A percentile compares a stretch with the other conserved stretches of the same genome.
These are phyloP conservation scores for Dactylellina sp. DNA, from an alignment of 2,329 filamentous ascomycete species.

Conservation along the genomic window DNA sequence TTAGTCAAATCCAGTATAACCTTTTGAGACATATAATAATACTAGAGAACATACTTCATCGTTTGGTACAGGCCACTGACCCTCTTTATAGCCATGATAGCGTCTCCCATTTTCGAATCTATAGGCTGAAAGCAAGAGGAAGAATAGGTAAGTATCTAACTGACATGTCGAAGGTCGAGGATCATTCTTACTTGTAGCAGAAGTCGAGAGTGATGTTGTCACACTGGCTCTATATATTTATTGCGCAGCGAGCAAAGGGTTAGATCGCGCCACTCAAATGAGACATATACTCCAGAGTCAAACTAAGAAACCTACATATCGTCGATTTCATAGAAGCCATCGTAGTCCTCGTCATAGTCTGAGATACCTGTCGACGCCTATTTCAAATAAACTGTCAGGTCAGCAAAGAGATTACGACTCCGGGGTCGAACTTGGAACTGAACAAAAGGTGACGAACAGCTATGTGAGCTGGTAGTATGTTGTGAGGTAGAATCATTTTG, in stretches of 20 bases:
- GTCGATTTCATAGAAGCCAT: constrained; percentile 45
- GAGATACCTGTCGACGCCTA: constrained; percentile 18
- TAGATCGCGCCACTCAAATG: too few relatives aligned
- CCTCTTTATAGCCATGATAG: constrained; percentile 67
- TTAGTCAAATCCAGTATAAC: too few relatives aligned
- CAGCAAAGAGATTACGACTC: background rate
- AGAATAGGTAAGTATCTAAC: background rate
- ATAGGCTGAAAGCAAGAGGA: constrained; percentile 21
- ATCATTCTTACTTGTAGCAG: constrained; percentile 41
- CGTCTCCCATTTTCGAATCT: constrained; percentile 63
- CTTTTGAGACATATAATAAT: too few relatives aligned
- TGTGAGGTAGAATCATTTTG: constrained; percentile 39
- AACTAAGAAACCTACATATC: constrained; percentile 31
- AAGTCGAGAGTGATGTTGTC: constrained; percentile 46
- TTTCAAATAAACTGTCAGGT: background rate
- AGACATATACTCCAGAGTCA: too few relatives aligned
- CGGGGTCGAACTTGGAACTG: background rate
- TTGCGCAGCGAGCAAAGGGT: too few relatives aligned
- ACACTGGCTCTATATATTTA: constrained; percentile 39
- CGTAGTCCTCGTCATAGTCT: constrained; percentile 45
- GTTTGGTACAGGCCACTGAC: constrained; percentile 69
- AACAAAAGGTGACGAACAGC: constrained; percentile 5
- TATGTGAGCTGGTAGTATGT: constrained; percentile 27
- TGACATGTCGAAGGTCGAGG: background rate
- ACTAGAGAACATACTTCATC: constrained; percentile 63